Conservation (phyloP, 2,329 filamentous ascomycete species). For the Penicillium sumatraense region DNA sequence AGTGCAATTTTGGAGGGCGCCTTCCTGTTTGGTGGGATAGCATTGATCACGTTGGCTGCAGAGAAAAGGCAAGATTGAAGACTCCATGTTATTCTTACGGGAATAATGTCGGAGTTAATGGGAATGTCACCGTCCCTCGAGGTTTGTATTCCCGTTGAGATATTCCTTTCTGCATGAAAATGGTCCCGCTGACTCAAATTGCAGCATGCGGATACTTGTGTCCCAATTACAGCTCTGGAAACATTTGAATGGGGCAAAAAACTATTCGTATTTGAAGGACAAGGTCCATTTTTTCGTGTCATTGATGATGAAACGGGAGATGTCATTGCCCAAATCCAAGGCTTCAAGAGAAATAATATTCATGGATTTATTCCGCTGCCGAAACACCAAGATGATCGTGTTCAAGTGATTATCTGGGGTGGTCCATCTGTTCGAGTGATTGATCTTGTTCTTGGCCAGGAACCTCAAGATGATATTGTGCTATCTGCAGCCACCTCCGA, state of each 20-base stretch:
- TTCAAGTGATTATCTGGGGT: slow-evolving; percentile 68
- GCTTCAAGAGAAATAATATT: slow-evolving; percentile 44
- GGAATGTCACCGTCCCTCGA: slow-evolving; percentile 9
- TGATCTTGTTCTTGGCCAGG: slow-evolving; percentile 28
- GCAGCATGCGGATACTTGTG: slow-evolving; percentile 47
- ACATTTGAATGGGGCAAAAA: slow-evolving; percentile 31
- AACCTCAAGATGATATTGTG: slow-evolving; percentile 26
- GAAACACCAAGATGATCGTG: slow-evolving; percentile 20
- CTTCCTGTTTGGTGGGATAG: neutral
- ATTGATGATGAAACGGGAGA: slow-evolving; percentile 38
- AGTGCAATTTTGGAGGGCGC: slow-evolving; percentile 11
- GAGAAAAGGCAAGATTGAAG: neutral
- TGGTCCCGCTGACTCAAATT: slow-evolving; percentile 26
- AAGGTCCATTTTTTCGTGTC: slow-evolving; percentile 42
- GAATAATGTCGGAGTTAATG: neutral
- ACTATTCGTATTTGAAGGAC: slow-evolving; percentile 43
- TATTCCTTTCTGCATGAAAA: slow-evolving; percentile 6
- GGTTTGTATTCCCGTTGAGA: neutral
- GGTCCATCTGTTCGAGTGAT: slow-evolving; percentile 59
- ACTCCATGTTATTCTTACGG: neutral
- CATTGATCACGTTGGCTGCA: neutral
- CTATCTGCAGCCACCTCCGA: slow-evolving; percentile 44
- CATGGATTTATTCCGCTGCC: slow-evolving; percentile 40
- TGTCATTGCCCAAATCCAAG: slow-evolving; percentile 32
- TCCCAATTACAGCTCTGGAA: slow-evolving; percentile 49